Evolutionary conservation across 176 grass and related monocot species (phyloP), one percentile per base, ranked within the genome.

Genomic region (Saccharum officinarum): DNA sequence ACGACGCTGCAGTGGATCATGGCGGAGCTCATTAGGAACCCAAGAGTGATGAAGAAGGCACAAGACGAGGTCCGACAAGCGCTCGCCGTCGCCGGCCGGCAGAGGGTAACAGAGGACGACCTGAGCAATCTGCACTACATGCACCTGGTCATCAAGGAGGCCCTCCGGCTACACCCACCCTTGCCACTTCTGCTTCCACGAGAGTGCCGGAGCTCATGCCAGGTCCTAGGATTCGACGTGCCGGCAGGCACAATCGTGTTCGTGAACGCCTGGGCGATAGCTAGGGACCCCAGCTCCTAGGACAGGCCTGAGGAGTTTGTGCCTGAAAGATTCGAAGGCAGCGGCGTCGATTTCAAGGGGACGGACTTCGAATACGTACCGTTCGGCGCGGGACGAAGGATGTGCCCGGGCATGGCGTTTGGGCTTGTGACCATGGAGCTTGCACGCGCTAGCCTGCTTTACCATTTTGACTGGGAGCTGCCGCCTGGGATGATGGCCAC

Each of bases 231-330:
- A 3, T 91, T 25, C 4, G 76, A 80, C 54, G 52, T 91, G 54
- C 89, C 89, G 2, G 30, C 23, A 6, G 85, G 85, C 10, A 64
- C 85, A 0, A 69, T 83, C 6, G 81, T 91, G 60, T 23, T 91
- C 5, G 76, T 91, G 3, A 91, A 91, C 15, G 73, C 20, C 0
- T 91, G 89, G 84, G 89, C 89, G 2, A 82, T 87, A 12, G 63
- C 46, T 4, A 67, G 84, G 38, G 84, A 90, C 40, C 69, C 81
- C 0, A 6, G 4, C 2, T 1, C 63, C 63, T 88, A 81, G 85
- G 85, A 62, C 1, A 40, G 0, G 10, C 7, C 69, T 0, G 76
- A 89, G 8, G 82, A 75, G 14, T 89, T 89, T 3, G 0, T 68
- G 2, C 85, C 82, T 0, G 85, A 91, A 23, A 76, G 85, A 22